Evolutionary conservation across 2,329 filamentous ascomycete species (phyloP), one percentile per base, ranked within the genome.

Genomic region (Trichoderma harzianum): DNA sequence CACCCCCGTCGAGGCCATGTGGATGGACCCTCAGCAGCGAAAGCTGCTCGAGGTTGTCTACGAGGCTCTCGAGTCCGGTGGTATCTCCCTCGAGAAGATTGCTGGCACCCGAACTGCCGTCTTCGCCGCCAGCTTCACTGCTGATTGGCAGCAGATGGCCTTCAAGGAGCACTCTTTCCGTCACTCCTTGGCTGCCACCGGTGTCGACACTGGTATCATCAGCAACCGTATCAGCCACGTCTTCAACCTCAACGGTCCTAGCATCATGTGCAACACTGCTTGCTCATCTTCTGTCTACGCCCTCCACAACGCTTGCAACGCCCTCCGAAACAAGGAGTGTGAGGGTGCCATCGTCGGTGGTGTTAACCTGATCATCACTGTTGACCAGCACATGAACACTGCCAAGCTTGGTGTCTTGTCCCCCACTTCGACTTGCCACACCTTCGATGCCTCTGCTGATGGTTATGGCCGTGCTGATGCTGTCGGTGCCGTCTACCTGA

Each of bases 1-100:
- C 53, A 79, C 76, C 1, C 78, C 79, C 2, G 71, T 78, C 16
- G 83, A 85, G 69, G 81, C 81, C 14, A 76, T 76, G 83, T 77
- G 74, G 32, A 78, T 84, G 73, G 83, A 85, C 62, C 83, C 83
- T 0, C 83, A 84, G 72, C 82, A 84, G 72, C 77, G 83, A 1
- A 78, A 80, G 71, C 74, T 82, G 18, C 77, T 84, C 5, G 82
- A 85, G 66, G 79, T 82, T 0, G 77, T 78, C n/a, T 84, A 81
- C 64, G 83, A 85, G 68, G 80, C 82, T 1, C 74, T 88, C 3
- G 82, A 81, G 55, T 76, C 76, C 3, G 79, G 78, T 2, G 82
- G 82, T n/a, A 47, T 80, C 3, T 73, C 77, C 0, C 72, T 82
- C n/a, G 77, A 80, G 1, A 28, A 74, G 7, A 63, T 75, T n/a